These are phyloP conservation scores for Cladobotryum mycophilum DNA, from an alignment of 2,329 filamentous ascomycete species.

Conservation along the genomic window DNA sequence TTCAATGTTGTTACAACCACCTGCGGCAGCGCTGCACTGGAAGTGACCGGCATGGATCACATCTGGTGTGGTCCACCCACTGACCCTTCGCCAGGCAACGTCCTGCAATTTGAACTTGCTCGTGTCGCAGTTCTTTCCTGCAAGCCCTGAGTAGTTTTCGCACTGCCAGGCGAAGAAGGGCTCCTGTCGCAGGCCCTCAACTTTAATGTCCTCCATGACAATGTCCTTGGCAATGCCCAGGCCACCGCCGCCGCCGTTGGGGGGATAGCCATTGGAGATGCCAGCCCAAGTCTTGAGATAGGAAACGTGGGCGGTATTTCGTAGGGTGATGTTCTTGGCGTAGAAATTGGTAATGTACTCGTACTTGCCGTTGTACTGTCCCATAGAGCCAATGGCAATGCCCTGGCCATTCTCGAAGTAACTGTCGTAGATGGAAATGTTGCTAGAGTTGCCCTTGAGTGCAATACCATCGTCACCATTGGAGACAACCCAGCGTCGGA, in stretches of 20 bases:
- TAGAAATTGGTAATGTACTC: constrained; percentile 46
- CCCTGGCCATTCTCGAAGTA: constrained; percentile 45
- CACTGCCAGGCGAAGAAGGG: constrained; percentile 31
- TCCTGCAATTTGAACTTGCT: constrained; percentile 25
- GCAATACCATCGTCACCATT: constrained; percentile 50
- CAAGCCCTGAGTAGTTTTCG: constrained; percentile 28
- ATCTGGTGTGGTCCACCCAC: constrained; percentile 21
- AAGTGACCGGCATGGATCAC: constrained; percentile 23
- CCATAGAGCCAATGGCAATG: constrained; percentile 52
- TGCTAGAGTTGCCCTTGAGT: constrained; percentile 49
- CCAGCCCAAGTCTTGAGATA: constrained; percentile 57
- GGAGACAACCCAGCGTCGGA: constrained; percentile 43
- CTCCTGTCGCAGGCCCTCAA: constrained; percentile 21
- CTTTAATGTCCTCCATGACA: constrained; percentile 24
- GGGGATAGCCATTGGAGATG: constrained; percentile 42
- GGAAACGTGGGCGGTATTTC: constrained; percentile 41
- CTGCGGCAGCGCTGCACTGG: constrained; percentile 26
- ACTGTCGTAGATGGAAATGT: constrained; percentile 44
- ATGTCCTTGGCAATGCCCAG: constrained; percentile 34
- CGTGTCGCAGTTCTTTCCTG: constrained; percentile 29
- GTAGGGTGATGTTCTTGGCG: constrained; percentile 40
- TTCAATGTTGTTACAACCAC: constrained; percentile 25
- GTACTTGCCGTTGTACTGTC: constrained; percentile 43
- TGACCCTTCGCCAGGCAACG: constrained; percentile 22
- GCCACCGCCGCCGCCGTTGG: constrained; percentile 54